Conservation (phyloP, 2,329 filamentous ascomycete genomes). For the Emydomyces testavorans region DNA sequence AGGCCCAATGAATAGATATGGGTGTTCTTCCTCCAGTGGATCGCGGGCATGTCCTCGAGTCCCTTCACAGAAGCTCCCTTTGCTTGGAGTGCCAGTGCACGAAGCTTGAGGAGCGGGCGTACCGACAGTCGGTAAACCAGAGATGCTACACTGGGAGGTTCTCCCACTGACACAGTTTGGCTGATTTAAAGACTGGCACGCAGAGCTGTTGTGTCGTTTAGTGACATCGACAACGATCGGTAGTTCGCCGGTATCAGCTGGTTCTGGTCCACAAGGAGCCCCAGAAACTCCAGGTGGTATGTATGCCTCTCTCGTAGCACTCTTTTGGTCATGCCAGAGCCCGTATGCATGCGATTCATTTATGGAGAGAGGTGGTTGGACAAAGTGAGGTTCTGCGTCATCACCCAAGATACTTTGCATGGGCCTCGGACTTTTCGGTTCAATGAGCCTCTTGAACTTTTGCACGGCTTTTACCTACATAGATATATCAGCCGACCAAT, state of each 20-base stretch:
- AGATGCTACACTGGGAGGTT: constrained; percentile 5
- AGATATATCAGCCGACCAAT: not conserved
- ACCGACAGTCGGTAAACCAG: constrained; percentile 22
- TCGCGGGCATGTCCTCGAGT: constrained; percentile 53
- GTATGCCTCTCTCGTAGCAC: not conserved
- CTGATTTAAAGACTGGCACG: constrained; percentile 15
- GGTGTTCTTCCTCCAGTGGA: constrained; percentile 51
- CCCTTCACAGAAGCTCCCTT: constrained; percentile 33
- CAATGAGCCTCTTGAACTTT: constrained; percentile 68
- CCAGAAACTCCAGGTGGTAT: not conserved
- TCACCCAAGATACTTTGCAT: constrained; percentile 51
- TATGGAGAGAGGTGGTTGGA: constrained; percentile 47
- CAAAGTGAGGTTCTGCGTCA: constrained; percentile 42
- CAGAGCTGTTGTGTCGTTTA: constrained; percentile 16
- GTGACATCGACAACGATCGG: constrained; percentile 16
- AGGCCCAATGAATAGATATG: constrained; percentile 67
- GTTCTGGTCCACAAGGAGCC: not conserved
- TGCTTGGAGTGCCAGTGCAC: constrained; percentile 24
- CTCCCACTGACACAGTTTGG: not conserved
- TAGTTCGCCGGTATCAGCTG: not conserved
- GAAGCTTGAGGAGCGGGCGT: constrained; percentile 23
- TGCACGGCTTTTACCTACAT: constrained; percentile 75
- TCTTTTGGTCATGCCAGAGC: constrained; percentile 26
- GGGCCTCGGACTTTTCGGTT: constrained; percentile 42
- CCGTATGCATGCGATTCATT: constrained; percentile 30